phyloP scores from a whole-genome alignment of 768 basidiomycete genomes.

The Hortiboletus flavorubellus region DNA sequence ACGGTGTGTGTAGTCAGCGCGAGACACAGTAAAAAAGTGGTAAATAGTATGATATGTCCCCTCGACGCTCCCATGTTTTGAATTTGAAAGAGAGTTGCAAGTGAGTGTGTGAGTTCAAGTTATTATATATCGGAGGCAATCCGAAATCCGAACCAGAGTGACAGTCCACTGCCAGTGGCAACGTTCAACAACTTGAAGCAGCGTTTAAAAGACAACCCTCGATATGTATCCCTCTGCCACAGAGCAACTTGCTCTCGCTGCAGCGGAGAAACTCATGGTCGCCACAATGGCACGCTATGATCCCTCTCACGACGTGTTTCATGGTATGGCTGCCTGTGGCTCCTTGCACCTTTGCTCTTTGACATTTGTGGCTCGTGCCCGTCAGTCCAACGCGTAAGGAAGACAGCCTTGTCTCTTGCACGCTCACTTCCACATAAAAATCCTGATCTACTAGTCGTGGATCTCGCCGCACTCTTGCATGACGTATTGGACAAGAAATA shows the following conservation, averaged over 20 bases:
- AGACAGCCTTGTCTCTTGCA: conserved; percentile 70
- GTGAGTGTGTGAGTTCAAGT: not conserved
- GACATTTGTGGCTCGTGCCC: not conserved
- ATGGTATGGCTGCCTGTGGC: conserved; percentile 48
- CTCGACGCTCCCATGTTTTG: conserved; percentile 20
- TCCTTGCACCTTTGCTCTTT: not conserved
- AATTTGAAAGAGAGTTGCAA: not conserved
- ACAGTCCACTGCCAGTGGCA: not conserved
- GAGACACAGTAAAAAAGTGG: conserved; percentile 45
- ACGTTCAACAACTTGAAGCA: no score
- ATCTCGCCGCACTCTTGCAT: conserved; percentile 85
- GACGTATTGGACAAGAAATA: conserved; percentile 89
- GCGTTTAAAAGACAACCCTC: not conserved
- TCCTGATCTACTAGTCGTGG: conserved; percentile 73
- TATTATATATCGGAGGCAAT: conserved; percentile 9
- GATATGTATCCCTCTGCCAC: conserved; percentile 45
- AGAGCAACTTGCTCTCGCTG: conserved; percentile 51
- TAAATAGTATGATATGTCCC: conserved; percentile 27
- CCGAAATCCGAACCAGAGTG: conserved; percentile 24
- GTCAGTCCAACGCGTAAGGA: conserved; percentile 78
- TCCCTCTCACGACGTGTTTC: conserved; percentile 75
- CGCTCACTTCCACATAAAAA: conserved; percentile 37
- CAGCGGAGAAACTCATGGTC: conserved; percentile 67
- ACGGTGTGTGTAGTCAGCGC: conserved; percentile 18
- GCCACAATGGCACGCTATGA: conserved; percentile 75